phyloP scores from a whole-genome alignment of 2,329 filamentous ascomycete species.

The Magnaporthiopsis poae region DNA sequence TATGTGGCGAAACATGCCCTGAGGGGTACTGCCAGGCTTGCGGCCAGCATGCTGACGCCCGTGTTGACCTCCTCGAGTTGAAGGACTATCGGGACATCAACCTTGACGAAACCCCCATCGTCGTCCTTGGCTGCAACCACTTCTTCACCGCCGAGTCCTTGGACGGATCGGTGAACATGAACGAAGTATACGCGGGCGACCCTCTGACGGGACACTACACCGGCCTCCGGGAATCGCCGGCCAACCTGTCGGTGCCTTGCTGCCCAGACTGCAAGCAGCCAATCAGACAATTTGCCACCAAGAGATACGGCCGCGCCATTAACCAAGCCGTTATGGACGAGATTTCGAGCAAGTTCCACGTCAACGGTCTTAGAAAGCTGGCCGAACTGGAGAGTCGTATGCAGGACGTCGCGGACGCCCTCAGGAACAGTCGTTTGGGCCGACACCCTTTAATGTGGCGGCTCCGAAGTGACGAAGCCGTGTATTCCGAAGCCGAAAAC shows the following conservation, averaged over 20 bases:
- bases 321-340: constrained; percentile 52
- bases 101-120: constrained; percentile 48
- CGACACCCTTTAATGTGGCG: too few relatives aligned
- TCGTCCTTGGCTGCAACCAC: constrained; percentile 56
- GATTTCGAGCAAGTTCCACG: constrained; percentile 52
- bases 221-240: constrained; percentile 27
- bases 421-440: too few relatives aligned
- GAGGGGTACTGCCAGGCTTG: constrained; percentile 48
- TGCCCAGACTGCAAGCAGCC: constrained; percentile 54
- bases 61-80: constrained; percentile 48
- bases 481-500: too few relatives aligned
- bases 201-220: constrained; percentile 28
- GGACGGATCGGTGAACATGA: constrained; percentile 51
- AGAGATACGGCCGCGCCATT: constrained; percentile 52
- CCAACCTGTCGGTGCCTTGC: constrained; percentile 27
- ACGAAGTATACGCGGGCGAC: constrained; percentile 36
- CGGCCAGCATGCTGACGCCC: constrained; percentile 23
- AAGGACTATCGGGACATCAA: constrained; percentile 47
- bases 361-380: constrained; percentile 20
- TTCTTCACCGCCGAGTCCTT: constrained; percentile 50
- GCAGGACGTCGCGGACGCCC: too few relatives aligned
- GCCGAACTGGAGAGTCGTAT: constrained; percentile 26
- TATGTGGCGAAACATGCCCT: constrained; percentile 58
- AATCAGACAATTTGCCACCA: constrained; percentile 39
- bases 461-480: too few relatives aligned